Evolutionary conservation across 805 yeast species (phyloP), one percentile per base, ranked within the genome.

Genomic region (Lipomyces lipofer): DNA sequence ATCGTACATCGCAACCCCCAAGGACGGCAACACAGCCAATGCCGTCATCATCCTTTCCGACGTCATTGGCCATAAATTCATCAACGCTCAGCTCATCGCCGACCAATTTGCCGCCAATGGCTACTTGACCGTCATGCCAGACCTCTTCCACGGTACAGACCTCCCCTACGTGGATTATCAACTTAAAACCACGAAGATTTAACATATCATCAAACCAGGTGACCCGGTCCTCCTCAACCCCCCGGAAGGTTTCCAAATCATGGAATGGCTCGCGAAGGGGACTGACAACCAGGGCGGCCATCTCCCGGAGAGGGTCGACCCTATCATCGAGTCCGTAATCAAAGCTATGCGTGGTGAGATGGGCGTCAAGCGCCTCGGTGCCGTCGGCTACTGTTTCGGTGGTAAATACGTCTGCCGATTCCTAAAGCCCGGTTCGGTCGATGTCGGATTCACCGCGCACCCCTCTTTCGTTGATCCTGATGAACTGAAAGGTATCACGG

Each of bases 361-460:
- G 50, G 71, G 69, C 15, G 78, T 80, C n/a, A 67, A 72, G 49
- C 79, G 74, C 59, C 53, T 84, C 15, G 82, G 78, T 38, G 79
- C 80, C 17, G 72, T 85, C 52, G 96, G 96, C 17, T 82, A 87
- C 73, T 88, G 96, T 71, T 89, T 75, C 59, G 96, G 96, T 67
- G 95, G 88, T 32, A 85, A 83, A 69, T 82, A 73, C 61, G 81
- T 79, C 22, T 62, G 85, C 52, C 80, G 76, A 54, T 78, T 83
- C 53, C 67, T 80, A 22, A 74, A 68, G 12, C 36, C 48, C 44
- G 63, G 55, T 27, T 43, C 33, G 17, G 77, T 79, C 28, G 78
- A 79, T 56, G 85, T 77, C n/a, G 88, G 79, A 63, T 92, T 91
- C 13, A 69, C 80, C 56, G 94, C 92, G 5, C 97, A n/a, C 90